Percentiles rank a stretch among this genome's conserved stretches.
Conservation (phyloP, 2,329 filamentous ascomycete species). For the Elsinoe ampelina region DNA sequence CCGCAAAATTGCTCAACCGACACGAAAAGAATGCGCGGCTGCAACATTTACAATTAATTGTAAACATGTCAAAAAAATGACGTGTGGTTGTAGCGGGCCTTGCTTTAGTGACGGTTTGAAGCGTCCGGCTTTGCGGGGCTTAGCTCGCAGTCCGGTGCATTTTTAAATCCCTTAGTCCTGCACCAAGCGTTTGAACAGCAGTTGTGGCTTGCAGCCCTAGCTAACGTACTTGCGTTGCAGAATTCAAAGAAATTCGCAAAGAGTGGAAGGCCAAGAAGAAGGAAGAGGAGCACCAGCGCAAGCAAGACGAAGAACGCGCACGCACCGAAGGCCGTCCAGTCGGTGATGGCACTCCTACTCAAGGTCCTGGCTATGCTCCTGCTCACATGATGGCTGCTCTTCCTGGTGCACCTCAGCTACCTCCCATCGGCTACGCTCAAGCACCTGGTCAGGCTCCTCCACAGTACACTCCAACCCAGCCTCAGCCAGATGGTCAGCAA, state of each 20-base stretch:
- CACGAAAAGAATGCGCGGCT: neutral
- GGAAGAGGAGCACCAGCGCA: conserved; percentile 86
- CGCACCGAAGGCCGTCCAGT: conserved; percentile 54
- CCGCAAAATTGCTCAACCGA: neutral
- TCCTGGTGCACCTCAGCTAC: conserved; percentile 39
- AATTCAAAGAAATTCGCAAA: conserved; percentile 98
- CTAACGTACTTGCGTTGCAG: conserved; percentile 44
- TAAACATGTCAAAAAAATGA: conserved; percentile 8
- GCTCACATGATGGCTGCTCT: conserved; percentile 37
- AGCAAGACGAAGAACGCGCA: conserved; percentile 77
- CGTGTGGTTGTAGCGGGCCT: conserved; percentile 1
- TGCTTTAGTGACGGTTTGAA: conserved; percentile 9
- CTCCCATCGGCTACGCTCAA: conserved; percentile 44
- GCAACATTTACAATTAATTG: neutral
- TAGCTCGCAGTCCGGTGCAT: conserved; percentile 15
- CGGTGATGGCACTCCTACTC: conserved; percentile 40
- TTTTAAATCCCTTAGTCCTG: conserved; percentile 24
- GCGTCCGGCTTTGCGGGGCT: conserved; percentile 11
- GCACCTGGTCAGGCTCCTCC: conserved; percentile 35
- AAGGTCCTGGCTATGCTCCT: conserved; percentile 41
- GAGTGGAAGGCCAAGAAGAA: conserved; percentile 99
- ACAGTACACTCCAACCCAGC: conserved; percentile 38
- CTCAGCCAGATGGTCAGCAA: conserved; percentile 40
- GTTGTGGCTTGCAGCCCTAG: conserved; percentile 5
- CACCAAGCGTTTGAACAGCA: conserved; percentile 9